phyloP scores from a whole-genome alignment of 2,329 filamentous ascomycete genomes.

The Shiraia bambusicola region DNA sequence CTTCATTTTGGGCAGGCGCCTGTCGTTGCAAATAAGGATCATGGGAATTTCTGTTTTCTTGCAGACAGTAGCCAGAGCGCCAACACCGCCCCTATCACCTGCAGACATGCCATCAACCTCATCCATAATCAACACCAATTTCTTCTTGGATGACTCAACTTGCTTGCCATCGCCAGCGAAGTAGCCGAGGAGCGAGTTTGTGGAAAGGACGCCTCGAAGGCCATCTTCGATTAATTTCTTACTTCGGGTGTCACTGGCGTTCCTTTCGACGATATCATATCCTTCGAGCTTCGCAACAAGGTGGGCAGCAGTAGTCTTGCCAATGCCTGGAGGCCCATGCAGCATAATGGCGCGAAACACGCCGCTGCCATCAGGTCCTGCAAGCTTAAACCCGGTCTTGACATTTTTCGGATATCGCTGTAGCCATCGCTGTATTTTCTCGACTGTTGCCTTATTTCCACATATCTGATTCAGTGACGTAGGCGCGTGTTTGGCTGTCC shows the following conservation, averaged over 20 bases:
- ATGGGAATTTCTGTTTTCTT: slow-evolving; percentile 93
- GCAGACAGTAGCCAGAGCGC: slow-evolving; percentile 89
- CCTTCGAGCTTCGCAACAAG: slow-evolving; percentile 89
- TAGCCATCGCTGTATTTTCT: slow-evolving; percentile 87
- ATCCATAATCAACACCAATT: slow-evolving; percentile 96
- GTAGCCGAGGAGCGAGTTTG: slow-evolving; percentile 87
- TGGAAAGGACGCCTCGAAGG: slow-evolving; percentile 87
- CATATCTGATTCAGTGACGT: slow-evolving; percentile 84
- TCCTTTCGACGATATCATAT: slow-evolving; percentile 91
- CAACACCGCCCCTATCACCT: slow-evolving; percentile 92
- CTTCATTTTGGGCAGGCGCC: slow-evolving; percentile 93
- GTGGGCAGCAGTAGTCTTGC: slow-evolving; percentile 96
- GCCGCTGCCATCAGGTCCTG: slow-evolving; percentile 82
- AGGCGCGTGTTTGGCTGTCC: slow-evolving; percentile 95
- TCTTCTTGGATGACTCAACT: slow-evolving; percentile 81
- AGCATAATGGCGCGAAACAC: slow-evolving; percentile 88
- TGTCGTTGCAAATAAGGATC: slow-evolving; percentile 97
- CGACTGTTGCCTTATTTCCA: slow-evolving; percentile 87
- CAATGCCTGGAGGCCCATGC: slow-evolving; percentile 92
- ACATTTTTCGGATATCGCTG: slow-evolving; percentile 77
- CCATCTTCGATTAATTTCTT: slow-evolving; percentile 92
- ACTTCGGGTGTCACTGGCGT: slow-evolving; percentile 92
- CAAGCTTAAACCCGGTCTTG: slow-evolving; percentile 77
- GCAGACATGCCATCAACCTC: slow-evolving; percentile 99
- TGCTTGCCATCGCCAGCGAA: slow-evolving; percentile 82